Base-by-base conservation (phyloP, 306 rosid genomes). In the Quillaja saponaria region DNA sequence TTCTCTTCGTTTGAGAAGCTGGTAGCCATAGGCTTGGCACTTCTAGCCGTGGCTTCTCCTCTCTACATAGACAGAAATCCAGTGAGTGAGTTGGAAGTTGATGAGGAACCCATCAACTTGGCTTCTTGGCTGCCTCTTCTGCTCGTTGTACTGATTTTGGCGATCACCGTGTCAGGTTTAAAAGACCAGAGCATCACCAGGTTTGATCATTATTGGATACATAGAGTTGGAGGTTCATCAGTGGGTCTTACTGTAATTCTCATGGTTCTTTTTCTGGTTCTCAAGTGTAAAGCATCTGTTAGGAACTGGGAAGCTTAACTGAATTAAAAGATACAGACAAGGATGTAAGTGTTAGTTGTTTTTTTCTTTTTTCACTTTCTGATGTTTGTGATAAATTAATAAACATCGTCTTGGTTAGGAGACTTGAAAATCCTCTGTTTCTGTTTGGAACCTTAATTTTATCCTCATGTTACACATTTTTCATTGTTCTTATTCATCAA, bases 141-240 rank as follows among this genome's bases (percentile, higher is more conserved):
- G 54, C 95, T 89, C 19, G 31, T 89, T 25, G 48, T 71, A 61
- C 55, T 89, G 84, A 83, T 84, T 77, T 53, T 76, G 42, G 76
- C 82, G 49, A 78, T 85, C 41, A 71, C 72, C 44, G 38, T 68
- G 17, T 85, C 88, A 6, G 77, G 81, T 62, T 75, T 63, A 72
- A n/a, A 81, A 7, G 91, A 92, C 66, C 63, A 38, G 37, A 72
- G 83, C 63, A 66, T 74, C 10, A 50, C 85, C 21, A 82, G 80
- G 74, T 85, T 83, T 17, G 99, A 89, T 69, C 89, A 87, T 34
- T 20, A 85, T 44, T 92, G 95, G 97, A 89, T 92, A 66, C 90
- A 89, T 59, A 84, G 96, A 65, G 91, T 87, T 58, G 79, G 85
- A 16, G 97, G 99, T 69, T 89, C 99, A 68, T 89, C 97, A 0